Evolutionary conservation across 257 asterid species (phyloP), one percentile per base, ranked within the genome.

Genomic region (Ehretia macrophylla): DNA sequence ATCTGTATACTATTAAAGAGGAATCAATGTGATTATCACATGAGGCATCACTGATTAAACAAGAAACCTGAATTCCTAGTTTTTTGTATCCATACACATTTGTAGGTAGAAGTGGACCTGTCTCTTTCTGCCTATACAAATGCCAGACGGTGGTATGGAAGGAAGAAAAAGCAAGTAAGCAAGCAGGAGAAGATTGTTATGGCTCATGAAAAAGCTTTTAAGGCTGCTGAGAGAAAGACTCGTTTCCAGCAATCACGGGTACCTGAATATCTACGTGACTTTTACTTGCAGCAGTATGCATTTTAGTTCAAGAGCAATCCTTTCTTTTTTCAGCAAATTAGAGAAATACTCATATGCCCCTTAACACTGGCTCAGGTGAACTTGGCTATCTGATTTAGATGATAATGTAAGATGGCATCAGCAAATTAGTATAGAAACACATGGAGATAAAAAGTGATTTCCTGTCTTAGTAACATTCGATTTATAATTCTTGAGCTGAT

Each of bases 81-180:
- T 17, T 23, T 8, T 18, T 32, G 8, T 55, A 14, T 32, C 13
- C 19, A 4, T 4, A 11, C 48, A n/a, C 38, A 18, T 77, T 60
- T 63, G 54, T 71, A 93, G 99, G 99, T 93, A 58, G 97, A 88
- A 76, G 89, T 93, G 79, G 99, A 93, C 75, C 86, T 93, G 70
- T 87, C 95, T 32, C 95, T 89, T 65, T 83, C 99, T 10, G 99
- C 99, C 22, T 97, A 93, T 83, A 97, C 99, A n/a, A 93, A 93
- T 86, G 97, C 99, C 70, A 92, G 99, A 55, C 83, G 88, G 51
- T 93, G 91, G 83, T 93, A 86, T 75, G 99, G 81, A 64, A 78
- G 77, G 95, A 93, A 93, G 85, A 93, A 89, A 81, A 88, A 47
- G 76, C 97, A 86, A 79, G 97, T 89, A 76, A 89, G 71, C 79